These are phyloP conservation scores for Penicillium hesseltinei DNA, from an alignment of 2,329 filamentous ascomycete genomes.

Conservation along the genomic window DNA sequence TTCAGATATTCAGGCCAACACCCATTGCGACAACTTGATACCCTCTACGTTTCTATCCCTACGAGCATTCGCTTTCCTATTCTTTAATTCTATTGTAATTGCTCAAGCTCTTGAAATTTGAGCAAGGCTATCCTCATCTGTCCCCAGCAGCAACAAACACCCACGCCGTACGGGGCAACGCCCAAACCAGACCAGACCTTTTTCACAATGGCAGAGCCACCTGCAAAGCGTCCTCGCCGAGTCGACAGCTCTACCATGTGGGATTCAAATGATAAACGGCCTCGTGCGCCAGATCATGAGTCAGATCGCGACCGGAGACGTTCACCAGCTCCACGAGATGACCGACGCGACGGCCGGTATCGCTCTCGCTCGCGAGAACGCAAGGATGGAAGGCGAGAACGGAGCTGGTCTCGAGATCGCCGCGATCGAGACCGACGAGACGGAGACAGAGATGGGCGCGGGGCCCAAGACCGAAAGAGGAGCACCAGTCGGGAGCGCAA, in stretches of 20 bases:
- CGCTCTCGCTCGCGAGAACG: conserved; percentile 42
- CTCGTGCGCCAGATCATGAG: conserved; percentile 28
- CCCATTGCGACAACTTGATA: conserved; percentile 20
- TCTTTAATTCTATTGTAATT: neutral
- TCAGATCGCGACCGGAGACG: conserved; percentile 39
- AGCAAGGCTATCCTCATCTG: neutral
- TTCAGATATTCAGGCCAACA: conserved; percentile 4
- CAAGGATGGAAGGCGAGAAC: conserved; percentile 41
- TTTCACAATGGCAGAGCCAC: conserved; percentile 52
- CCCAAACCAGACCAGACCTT: conserved; percentile 9
- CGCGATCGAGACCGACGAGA: conserved; percentile 38
- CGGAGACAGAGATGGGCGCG: conserved; percentile 38
- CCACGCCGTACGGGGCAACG: conserved; percentile 11
- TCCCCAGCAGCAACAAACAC: neutral
- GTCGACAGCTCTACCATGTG: conserved; percentile 63
- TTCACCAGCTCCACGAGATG: conserved; percentile 38
- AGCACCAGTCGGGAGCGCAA: conserved; percentile 41
- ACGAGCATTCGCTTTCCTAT: neutral
- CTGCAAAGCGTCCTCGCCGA: conserved; percentile 51
- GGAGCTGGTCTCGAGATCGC: conserved; percentile 46
- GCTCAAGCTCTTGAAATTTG: neutral
- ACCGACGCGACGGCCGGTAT: conserved; percentile 40
- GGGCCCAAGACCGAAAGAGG: conserved; percentile 41
- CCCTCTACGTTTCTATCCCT: conserved; percentile 8
- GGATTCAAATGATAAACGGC: conserved; percentile 48